Evolutionary conservation across 2,329 filamentous ascomycete genomes (phyloP).

Genomic region (Microdochium trichocladiopsis): DNA sequence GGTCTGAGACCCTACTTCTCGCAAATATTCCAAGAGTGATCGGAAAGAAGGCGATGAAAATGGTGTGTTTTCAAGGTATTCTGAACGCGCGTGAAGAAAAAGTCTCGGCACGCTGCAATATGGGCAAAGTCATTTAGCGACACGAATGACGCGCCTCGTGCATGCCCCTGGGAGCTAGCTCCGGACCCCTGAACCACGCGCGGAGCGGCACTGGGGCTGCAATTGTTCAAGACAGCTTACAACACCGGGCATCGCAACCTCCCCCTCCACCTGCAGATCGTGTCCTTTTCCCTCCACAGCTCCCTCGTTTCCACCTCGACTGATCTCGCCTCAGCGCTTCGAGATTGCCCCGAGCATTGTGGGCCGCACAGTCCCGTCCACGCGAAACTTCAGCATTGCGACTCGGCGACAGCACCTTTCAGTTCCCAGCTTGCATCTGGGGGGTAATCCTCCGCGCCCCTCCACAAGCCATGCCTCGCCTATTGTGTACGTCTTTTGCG

Average conservation of each 20-base stretch:
- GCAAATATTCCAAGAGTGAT: too few species aligned
- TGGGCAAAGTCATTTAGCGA: too few species aligned
- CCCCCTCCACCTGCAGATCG: neutral
- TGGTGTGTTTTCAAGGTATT: too few species aligned
- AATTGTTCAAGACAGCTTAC: neutral
- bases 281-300: neutral
- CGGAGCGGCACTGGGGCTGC: neutral
- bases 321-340: neutral
- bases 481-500: conserved; percentile 39
- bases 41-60: too few species aligned
- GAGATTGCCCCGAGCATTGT: neutral
- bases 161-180: neutral
- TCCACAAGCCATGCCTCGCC: conserved; percentile 39
- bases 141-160: neutral
- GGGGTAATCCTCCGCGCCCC: conserved; percentile 1
- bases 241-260: neutral
- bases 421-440: neutral
- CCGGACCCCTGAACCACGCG: neutral
- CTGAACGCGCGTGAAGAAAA: too few species aligned
- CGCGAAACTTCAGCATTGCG: too few species aligned
- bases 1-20: too few species aligned
- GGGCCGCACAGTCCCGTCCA: too few species aligned
- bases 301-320: neutral
- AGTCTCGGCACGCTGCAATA: too few species aligned
- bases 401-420: neutral